Base-by-base conservation (phyloP, 805 yeast species). In the Suhomyces faveliae region DNA sequence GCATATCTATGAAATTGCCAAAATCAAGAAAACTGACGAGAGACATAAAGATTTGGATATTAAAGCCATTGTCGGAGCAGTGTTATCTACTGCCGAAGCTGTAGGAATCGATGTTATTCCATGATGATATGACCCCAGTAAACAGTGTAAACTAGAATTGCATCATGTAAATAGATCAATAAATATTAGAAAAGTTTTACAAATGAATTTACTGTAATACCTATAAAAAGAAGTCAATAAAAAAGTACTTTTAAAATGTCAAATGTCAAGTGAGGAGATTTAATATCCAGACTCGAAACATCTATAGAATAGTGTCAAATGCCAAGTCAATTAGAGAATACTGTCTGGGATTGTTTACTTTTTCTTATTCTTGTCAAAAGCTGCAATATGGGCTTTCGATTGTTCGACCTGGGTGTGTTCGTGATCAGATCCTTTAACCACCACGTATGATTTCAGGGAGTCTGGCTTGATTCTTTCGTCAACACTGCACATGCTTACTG, bases 341-440 rank as follows among this genome's bases (percentile, higher is more conserved):
- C n/a, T n/a, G n/a, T n/a, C n/a, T n/a, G n/a, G n/a, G n/a, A n/a
- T n/a, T n/a, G 30, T 12, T 47, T 68, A 75, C 61, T 79, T 71
- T 62, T 77, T 80, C 70, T 88, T 91, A 62, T 84, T 87, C 74
- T 84, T 87, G 62, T 91, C 97, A 55, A 91, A 77, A 50, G 91
- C 85, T 9, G 97, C 96, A 69, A 91, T 91, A 65, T 91, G 98
- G 0, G 98, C 98, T 57, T 89, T 96, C 51, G 89, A 84, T 63
- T 88, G 96, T 56, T 90, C 96, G 43, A 91, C 97, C 54, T 80
- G 81, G 1, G 97, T 89, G 63, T 91, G 98, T 27, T 76, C 76
- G 62, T 91, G 98, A 58, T 82, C 84, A 6, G 71, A 66, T 17
- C 83, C 80, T 27, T 67, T 68, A 38, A 64, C 58, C 7, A 70